Evolutionary conservation across 768 basidiomycete species (phyloP), one percentile per base, ranked within the genome.

Genomic region (Termitomyces sp.): DNA sequence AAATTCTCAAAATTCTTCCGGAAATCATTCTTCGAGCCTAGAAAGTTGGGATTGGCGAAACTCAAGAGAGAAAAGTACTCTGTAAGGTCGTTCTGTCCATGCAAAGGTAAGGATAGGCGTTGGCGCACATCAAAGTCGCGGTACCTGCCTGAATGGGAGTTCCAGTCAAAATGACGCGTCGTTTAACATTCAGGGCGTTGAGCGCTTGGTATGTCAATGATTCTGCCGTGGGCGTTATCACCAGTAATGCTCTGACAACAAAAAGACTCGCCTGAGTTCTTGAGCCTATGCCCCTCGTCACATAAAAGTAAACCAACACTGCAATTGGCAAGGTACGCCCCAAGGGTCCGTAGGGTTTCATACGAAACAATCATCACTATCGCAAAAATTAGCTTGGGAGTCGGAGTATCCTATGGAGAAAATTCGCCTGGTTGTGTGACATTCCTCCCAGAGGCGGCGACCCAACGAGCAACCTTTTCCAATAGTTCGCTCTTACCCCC

Each of bases 361-460:
- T 99, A 99, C 0, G 97, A 98, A 6, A 97, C 94, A 62, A 99
- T 98, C 91, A 99, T 93, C 46, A 98, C 96, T 95, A 38, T 22
- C 38, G 24, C 4, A n/a, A 9, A 20, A 22, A n/a, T 58, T 20
- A 58, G 58, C 12, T 40, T 1, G 20, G 9, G 6, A 26, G 6
- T 49, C n/a, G 2, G 5, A 7, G 10, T 42, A 44, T 32, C 3
- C 20, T 26, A 40, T 16, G 30, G 26, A 53, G 16, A 14, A 54
- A 48, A 12, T 12, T 35, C 75, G 92, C 94, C 94, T 73, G 96
- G 94, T 58, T 93, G 88, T 0, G 92, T 91, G 50, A 98, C 88
- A 62, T 91, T 93, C 57, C 96, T 79, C 8, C 97, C 97, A 26
- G 80, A 77, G 32, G 94, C 92, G 30, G 89, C 81, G 14, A 93